Evolutionary conservation across 768 basidiomycete genomes (phyloP).

Genomic region (Daedalea quercina): DNA sequence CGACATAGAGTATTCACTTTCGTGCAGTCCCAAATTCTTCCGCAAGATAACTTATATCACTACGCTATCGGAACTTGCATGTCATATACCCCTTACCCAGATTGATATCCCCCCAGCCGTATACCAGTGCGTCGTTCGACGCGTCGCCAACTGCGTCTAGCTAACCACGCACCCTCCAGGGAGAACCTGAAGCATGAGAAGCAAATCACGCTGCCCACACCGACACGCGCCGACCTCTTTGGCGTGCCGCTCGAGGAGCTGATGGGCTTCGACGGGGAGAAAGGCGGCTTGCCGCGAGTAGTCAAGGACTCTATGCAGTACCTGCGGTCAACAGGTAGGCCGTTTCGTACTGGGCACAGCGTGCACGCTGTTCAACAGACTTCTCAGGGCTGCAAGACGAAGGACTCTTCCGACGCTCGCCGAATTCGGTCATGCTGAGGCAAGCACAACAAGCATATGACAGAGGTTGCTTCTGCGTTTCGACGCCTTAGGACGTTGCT

Average conservation of each 20-base stretch:
- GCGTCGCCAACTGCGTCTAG: not conserved
- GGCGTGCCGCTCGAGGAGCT: constrained; percentile 77
- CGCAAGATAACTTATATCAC: constrained; percentile 73
- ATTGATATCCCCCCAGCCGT: constrained; percentile 81
- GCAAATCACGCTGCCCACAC: constrained; percentile 59
- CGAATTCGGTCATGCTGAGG: constrained; percentile 58
- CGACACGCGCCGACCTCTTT: constrained; percentile 58
- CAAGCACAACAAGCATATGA: constrained; percentile 84
- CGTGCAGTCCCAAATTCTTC: constrained; percentile 77
- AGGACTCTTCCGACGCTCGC: constrained; percentile 80
- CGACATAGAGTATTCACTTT: not conserved
- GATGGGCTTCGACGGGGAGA: constrained; percentile 82
- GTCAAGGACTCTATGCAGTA: constrained; percentile 71
- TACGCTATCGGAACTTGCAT: constrained; percentile 74
- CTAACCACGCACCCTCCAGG: constrained; percentile 29
- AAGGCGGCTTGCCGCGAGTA: constrained; percentile 75
- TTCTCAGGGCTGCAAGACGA: constrained; percentile 53
- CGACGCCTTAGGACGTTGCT: not conserved
- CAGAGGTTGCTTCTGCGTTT: constrained; percentile 40
- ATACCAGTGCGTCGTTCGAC: constrained; percentile 55
- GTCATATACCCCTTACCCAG: constrained; percentile 75
- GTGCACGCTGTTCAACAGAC: too few relatives aligned
- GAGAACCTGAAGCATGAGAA: constrained; percentile 75
- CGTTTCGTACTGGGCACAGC: too few relatives aligned
- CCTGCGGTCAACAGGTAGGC: constrained; percentile 49